Base-by-base conservation (phyloP, 1,284 basidiomycete genomes). In the Ceratobasidium sp. region DNA sequence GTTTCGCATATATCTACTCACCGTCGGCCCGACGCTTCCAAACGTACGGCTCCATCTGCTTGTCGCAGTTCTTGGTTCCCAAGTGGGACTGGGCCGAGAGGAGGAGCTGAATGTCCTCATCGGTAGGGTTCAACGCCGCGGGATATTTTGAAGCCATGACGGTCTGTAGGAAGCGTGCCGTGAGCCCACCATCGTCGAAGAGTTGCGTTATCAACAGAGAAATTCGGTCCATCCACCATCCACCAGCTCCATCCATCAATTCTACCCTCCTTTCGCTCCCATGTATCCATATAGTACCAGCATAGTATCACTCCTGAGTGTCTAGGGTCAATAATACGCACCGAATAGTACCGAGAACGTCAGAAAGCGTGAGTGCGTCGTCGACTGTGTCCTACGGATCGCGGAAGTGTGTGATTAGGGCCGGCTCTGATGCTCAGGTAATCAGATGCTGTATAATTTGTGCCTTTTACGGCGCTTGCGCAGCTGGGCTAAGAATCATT, bases 51-150 rank as follows among this genome's bases (percentile, higher is more conserved):
- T 94, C 91, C 97, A 99, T 99, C 85, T 96, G 93, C 91, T 97
- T 98, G 86, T 98, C 96, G 88, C 95, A 96, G 88, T 98, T 98
- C 93, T 98, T 99, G 82, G 93, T 95, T 84, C 96, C 95, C 82
- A 99, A 94, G 86, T 99, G 97, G 85, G 92, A 93, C 88, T 99
- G 96, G 66, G 97, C 97, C 82, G 96, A 92, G 79, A 99, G 90
- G 83, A 99, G 90, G 82, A 96, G 91, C 86, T 95, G 94, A 82
- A 98, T 96, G 87, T 99, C 97, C 87, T 98, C 97, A 86, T 98
- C 96, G 79, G 96, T 97, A 78, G 95, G 94, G 85, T 92, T 92
- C 84, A 99, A 90, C 82, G 93, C 90, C 82, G 96, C 92, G 82
- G 97, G 97, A 82, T 98, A 90, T 90, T 98, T 98, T 85, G 94